phyloP scores from a whole-genome alignment of 345 rosid species.

The Luvunga scandens region DNA sequence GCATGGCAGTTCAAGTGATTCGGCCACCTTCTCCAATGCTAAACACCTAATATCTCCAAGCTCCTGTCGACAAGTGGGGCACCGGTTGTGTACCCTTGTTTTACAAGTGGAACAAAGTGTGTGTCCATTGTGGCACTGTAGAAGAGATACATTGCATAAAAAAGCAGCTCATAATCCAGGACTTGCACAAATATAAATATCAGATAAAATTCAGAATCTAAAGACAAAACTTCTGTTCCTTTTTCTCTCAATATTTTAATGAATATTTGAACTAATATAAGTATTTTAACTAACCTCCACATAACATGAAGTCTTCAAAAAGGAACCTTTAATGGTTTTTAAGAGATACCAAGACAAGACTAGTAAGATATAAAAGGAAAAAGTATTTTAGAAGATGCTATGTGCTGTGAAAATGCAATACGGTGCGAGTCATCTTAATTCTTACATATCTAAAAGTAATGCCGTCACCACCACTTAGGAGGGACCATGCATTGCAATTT shows the following conservation, averaged over 20 bases:
- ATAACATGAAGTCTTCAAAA: neutral
- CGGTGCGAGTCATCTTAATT: neutral
- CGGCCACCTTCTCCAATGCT: constrained; percentile 78
- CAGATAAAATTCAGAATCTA: neutral
- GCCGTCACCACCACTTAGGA: neutral
- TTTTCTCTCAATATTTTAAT: neutral
- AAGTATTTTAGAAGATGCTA: no score
- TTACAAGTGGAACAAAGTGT: constrained; percentile 82
- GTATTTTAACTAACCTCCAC: neutral
- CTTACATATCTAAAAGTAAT: neutral
- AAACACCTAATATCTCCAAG: constrained; percentile 83
- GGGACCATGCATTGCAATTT: neutral
- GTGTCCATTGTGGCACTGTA: constrained; percentile 82
- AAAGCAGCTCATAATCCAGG: constrained; percentile 6
- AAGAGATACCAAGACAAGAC: neutral
- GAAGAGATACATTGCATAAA: constrained; percentile 10
- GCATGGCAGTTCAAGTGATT: constrained; percentile 82
- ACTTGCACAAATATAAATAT: neutral
- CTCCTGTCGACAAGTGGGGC: constrained; percentile 79
- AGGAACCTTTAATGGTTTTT: neutral
- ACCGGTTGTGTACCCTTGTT: constrained; percentile 69
- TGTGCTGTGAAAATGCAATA: neutral
- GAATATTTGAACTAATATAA: neutral
- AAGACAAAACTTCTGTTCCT: neutral
- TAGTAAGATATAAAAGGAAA: no score